These are phyloP conservation scores for Penicilliopsis zonata DNA, from an alignment of 495 filamentous ascomycete genomes.

Conservation along the genomic window DNA sequence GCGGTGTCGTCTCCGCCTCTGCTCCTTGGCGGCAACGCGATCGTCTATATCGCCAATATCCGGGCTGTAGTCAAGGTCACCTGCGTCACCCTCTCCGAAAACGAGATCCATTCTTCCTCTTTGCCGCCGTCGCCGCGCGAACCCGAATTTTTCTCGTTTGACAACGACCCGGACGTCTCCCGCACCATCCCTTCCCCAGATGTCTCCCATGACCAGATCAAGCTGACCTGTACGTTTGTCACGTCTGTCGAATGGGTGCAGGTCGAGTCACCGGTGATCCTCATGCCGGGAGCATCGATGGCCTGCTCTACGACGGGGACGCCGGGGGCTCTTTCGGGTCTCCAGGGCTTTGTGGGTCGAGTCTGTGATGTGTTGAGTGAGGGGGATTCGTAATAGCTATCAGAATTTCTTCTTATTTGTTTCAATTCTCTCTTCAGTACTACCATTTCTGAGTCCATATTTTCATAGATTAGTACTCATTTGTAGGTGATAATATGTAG, in stretches of 20 bases:
- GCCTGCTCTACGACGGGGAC: conserved; percentile 18
- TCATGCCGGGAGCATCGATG: conserved; percentile 52
- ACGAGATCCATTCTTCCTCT: conserved; percentile 18
- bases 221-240: conserved; percentile 65
- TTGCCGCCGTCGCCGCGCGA: conserved; percentile 19
- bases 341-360: conserved; percentile 39
- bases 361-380: conserved; percentile 23
- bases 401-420: too few relatives aligned
- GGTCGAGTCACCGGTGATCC: conserved; percentile 61
- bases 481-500: too few relatives aligned
- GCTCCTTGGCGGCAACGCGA: conserved; percentile 51
- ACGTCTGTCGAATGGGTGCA: conserved; percentile 78
- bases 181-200: conserved; percentile 18
- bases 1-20: conserved; percentile 29
- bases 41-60: conserved; percentile 80
- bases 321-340: conserved; percentile 18
- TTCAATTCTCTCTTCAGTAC: too few relatives aligned
- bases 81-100: conserved; percentile 31
- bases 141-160: conserved; percentile 56
- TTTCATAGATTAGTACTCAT: too few relatives aligned
- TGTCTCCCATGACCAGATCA: conserved; percentile 25
- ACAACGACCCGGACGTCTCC: conserved; percentile 34
- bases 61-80: conserved; percentile 63
- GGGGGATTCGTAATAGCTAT: conserved; percentile 2
- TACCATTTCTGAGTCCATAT: too few relatives aligned